Base-by-base conservation (phyloP, 176 grass and related monocot species). In the Juncus inflexus region DNA sequence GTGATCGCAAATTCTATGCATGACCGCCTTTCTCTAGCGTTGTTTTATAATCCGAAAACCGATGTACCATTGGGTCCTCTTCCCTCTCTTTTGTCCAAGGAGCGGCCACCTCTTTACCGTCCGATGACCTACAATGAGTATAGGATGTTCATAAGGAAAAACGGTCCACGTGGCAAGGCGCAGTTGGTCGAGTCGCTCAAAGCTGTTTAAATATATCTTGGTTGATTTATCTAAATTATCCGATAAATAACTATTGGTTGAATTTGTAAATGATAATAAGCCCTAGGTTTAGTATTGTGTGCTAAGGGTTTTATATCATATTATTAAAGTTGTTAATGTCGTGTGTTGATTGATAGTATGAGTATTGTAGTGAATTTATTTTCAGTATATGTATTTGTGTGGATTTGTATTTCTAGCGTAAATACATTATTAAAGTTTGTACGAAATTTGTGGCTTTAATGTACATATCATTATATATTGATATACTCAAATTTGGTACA, bases 101-200 rank as follows among this genome's bases (percentile, higher is more conserved):
- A 66, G n/a, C 45, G 58, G 28, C 80, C 74, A 7, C 58, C 59
- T 16, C 52, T 77, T 40, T 78, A 83, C 19, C 67, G 9, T n/a
- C 67, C 80, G 12, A 83, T 83, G 80, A 83, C 80, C n/a, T 83
- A 19, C 67, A 58, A 60, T 11, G 80, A 83, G 6, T 83, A 83
- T 45, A 68, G 80, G 2, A 28, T 66, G 15, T 67, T 53, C 42
- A 57, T 83, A 40, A 67, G 74, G 74, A 83, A 58, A 6, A 74
- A 77, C 37, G 80, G 74, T 9, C 67, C 37, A 1, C 40, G 51
- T n/a, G 80, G 80, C 2, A 83, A 77, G 41, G 12, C 35, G 5
- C 80, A 73, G 36, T 47, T 47, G 43, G 42, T 83, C 1, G 60
- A 55, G 35, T 73, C 80, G 9, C 14, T 67, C 35, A 62, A 56